Evolutionary conservation across 2,329 filamentous ascomycete species (phyloP), one percentile per base, ranked within the genome.

Genomic region (Penicillium hesseltinei): DNA sequence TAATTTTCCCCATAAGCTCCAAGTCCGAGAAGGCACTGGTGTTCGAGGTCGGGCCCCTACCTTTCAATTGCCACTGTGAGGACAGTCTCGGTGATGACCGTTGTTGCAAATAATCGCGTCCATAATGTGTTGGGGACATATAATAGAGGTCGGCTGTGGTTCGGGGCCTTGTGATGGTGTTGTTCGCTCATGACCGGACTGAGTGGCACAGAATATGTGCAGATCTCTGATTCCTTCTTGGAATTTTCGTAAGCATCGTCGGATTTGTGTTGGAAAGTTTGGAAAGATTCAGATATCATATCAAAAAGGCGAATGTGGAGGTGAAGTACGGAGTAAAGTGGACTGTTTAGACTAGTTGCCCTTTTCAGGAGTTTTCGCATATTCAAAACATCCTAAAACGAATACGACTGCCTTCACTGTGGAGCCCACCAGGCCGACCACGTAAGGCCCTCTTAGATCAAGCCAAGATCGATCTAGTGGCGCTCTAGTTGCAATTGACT

Each of bases 41-140:
- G 38, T 56, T 29, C 46, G 17, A 43, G 44, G 21, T 35, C 29
- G 51, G 38, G 23, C 33, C 38, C 52, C 44, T 56, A 65, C 62
- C 53, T 63, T 49, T 65, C 62, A 52, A 65, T 63, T 15, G 48
- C 61, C 10, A 63, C 61, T 17, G 62, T 65, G 27, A 57, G 56
- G 11, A 65, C 35, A 2, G 62, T 65, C 44, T 65, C 62, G 8
- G 50, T 52, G 17, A 65, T 47, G 15, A 62, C 59, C 1, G 60
- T 60, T 19, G 36, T 29, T 19, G 60, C 57, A 39, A 65, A 65
- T 19, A 53, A 46, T 38, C 61, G 62, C 38, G 62, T 59, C 61
- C 61, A 65, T 43, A 62, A 39, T 25, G 62, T 60, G 5, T 65
- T 57, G 4, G 62, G 62, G 21, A 65, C 29, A 19, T 65, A 65